Base-by-base conservation (phyloP, 768 basidiomycete genomes). In the Amanita jacksonii region DNA sequence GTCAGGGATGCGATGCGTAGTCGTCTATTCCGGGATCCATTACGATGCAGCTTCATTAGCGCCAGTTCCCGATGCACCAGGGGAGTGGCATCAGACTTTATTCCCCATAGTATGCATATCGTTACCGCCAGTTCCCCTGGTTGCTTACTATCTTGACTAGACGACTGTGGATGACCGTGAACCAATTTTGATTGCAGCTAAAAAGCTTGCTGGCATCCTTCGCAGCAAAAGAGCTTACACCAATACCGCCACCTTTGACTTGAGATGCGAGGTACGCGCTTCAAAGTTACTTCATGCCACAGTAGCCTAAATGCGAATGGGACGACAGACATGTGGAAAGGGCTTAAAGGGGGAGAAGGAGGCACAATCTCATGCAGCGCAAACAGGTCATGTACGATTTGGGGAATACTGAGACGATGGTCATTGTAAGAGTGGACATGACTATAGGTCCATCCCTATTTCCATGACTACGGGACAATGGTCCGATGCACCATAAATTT, bases 21-120 rank as follows among this genome's bases (percentile, higher is more conserved):
- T 97, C n/a, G 70, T 97, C 3, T 98, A 98, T 64, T 90, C 87
- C 0, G 94, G 94, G 2, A 96, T 97, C 36, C 93, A 98, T 60
- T 99, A 99, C 61, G 94, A 99, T 60, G 88, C 88, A 7, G 77
- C 84, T 4, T 81, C 86, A 0, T 65, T 93, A 31, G 79, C 93
- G 12, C 96, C 90, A 0, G 70, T 76, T 61, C 66, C 68, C 7
- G 79, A 80, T 36, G 87, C 85, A 2, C 86, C 88, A 0, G 56
- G 67, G 20, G 91, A 87, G 47, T 99, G 93, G 75, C 93, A 97
- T 62, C 85, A 90, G 54, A 90, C 85, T 2, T 57, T 86, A 38
- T 89, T 90, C 56, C 81, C 80, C 6, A 66, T 79, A 8, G 77
- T 73, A 47, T 55, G 74, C 41, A 43, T 30, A 36, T 33, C 33